Evolutionary conservation across 495 filamentous ascomycete genomes (phyloP).

Genomic region (Hypoxylon perforatum): DNA sequence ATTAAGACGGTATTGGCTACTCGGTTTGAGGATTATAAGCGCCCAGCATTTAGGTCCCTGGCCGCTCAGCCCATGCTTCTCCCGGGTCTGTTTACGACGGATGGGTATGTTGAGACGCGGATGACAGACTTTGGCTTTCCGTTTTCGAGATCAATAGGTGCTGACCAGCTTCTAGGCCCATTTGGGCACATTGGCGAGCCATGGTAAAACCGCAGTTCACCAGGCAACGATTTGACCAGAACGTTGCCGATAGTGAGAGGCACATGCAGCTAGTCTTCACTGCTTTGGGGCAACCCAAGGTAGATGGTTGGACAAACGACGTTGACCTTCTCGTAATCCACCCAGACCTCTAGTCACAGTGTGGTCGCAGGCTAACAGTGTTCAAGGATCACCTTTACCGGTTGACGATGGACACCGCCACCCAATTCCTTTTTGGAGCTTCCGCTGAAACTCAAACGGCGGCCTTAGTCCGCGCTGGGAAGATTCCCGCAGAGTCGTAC

Average conservation of each 20-base stretch:
- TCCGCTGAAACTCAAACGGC: conserved; percentile 37
- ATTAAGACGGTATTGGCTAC: conserved; percentile 74
- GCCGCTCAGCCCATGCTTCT: conserved; percentile 19
- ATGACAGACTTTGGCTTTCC: too few relatives aligned
- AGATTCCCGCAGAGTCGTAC: conserved; percentile 27
- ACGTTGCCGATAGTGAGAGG: conserved; percentile 19
- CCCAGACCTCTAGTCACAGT: too few relatives aligned
- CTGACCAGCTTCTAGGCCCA: conserved; percentile 5
- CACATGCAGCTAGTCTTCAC: conserved; percentile 19
- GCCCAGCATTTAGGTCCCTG: not conserved
- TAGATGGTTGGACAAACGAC: conserved; percentile 17
- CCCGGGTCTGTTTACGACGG: conserved; percentile 12
- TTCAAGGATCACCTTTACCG: conserved; percentile 19
- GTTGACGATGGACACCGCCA: conserved; percentile 71
- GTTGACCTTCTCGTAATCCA: conserved; percentile 11
- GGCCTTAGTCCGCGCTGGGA: conserved; percentile 20
- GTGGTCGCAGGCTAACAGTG: not conserved
- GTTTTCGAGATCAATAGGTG: too few relatives aligned
- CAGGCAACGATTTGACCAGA: conserved; percentile 4
- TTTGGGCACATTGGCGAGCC: conserved; percentile 18
- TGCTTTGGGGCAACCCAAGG: conserved; percentile 2
- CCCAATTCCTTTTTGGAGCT: conserved; percentile 71
- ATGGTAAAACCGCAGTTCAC: conserved; percentile 24
- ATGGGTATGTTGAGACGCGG: conserved; percentile 13
- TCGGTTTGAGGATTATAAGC: conserved; percentile 68